These are phyloP conservation scores for Boletus sp. DNA, from an alignment of 1,284 basidiomycete species.

Conservation along the genomic window DNA sequence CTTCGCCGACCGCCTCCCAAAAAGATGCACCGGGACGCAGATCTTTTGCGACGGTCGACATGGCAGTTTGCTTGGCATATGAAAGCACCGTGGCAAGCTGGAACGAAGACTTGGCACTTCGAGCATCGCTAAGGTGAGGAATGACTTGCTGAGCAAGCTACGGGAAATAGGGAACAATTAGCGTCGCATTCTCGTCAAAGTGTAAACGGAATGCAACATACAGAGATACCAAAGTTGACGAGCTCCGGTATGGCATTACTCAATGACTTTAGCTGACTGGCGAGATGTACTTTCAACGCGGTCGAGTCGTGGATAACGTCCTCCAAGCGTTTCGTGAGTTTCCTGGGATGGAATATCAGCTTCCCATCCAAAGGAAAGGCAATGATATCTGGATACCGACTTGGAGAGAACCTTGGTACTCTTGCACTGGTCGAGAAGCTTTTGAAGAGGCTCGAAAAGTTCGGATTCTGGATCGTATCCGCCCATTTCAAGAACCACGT, in stretches of 20 bases:
- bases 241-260: constrained; percentile 74
- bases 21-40: constrained; percentile 59
- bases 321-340: constrained; percentile 80
- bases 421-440: constrained; percentile 76
- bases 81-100: constrained; percentile 67
- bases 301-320: constrained; percentile 69
- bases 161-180: constrained; percentile 1
- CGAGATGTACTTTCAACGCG: constrained; percentile 67
- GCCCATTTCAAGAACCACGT: constrained; percentile 68
- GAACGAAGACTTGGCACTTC: constrained; percentile 73
- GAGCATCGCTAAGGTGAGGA: constrained; percentile 73
- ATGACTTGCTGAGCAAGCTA: constrained; percentile 85
- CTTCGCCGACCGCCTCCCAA: constrained; percentile 75
- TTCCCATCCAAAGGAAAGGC: not conserved
- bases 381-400: constrained; percentile 41
- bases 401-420: constrained; percentile 76
- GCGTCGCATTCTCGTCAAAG: not conserved
- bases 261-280: constrained; percentile 69
- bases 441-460: constrained; percentile 78
- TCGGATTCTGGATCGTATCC: constrained; percentile 69
- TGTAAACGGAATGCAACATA: constrained; percentile 33
- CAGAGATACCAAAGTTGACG: constrained; percentile 86
- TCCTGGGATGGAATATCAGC: constrained; percentile 45
- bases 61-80: constrained; percentile 70
- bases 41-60: constrained; percentile 66